A percentile compares a stretch with the other conserved stretches of the same genome.
These are phyloP conservation scores for Spinellus fusiger DNA, from an alignment of 192 early-diverging fungal species.

Conservation along the genomic window DNA sequence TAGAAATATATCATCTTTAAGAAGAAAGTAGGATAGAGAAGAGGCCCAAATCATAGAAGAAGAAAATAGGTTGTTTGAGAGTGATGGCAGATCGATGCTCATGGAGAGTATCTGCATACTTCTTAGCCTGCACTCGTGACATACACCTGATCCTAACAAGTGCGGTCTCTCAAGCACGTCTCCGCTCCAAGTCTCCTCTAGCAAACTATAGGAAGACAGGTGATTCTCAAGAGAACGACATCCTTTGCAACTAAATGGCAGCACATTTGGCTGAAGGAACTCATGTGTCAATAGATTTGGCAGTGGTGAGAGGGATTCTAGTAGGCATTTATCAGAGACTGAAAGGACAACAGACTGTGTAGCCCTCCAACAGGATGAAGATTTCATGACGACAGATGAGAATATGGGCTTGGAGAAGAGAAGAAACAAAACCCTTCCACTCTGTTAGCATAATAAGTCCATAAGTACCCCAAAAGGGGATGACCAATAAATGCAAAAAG, in stretches of 20 bases:
- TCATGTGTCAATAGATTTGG: too few species aligned
- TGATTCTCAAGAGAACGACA: not conserved
- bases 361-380: too few species aligned
- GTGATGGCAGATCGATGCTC: not conserved
- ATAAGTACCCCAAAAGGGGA: not conserved
- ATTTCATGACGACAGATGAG: not conserved
- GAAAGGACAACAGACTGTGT: too few species aligned
- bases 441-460: not conserved
- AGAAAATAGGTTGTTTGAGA: not conserved
- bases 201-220: not conserved
- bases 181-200: not conserved
- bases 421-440: not conserved
- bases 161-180: not conserved
- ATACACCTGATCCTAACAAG: not conserved
- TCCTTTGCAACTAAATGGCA: too few species aligned
- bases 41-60: not conserved
- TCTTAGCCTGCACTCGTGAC: not conserved
- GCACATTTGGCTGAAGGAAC: too few species aligned
- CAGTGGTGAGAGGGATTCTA: too few species aligned
- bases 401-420: not conserved
- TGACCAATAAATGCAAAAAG: too few species aligned
- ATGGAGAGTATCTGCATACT: not conserved
- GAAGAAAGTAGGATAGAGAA: not conserved
- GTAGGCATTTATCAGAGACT: too few species aligned
- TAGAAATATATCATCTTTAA: constrained; percentile 14